Percentiles rank a stretch among this genome's conserved stretches.
Conservation (phyloP, 2,329 filamentous ascomycete genomes). For the Paecilomyces dactylethromorphus region DNA sequence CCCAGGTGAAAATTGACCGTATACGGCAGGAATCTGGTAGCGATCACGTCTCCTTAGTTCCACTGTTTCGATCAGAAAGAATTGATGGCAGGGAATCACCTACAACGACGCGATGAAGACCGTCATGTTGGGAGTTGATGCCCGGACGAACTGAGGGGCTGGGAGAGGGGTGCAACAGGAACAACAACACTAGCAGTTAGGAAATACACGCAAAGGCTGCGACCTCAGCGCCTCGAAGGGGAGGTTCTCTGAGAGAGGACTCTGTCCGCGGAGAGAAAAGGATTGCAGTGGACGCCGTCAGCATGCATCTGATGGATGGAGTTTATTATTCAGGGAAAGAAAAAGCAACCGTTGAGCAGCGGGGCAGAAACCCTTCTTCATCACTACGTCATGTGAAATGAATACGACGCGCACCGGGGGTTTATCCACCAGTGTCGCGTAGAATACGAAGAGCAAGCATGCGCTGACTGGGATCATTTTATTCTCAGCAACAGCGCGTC, state of each 20-base stretch:
- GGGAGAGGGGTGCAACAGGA: not conserved
- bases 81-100: slow-evolving; percentile 22
- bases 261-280: slow-evolving; percentile 1
- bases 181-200: slow-evolving; percentile 2
- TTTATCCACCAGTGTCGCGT: slow-evolving; percentile 8
- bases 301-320: not conserved
- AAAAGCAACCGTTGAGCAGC: not conserved
- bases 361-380: slow-evolving; percentile 10
- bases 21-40: slow-evolving; percentile 79
- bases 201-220: slow-evolving; percentile 1
- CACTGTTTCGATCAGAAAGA: slow-evolving; percentile 15
- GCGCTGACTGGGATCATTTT: not conserved
- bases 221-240: not conserved
- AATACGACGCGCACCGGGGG: not conserved
- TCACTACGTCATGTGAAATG: slow-evolving; percentile 29
- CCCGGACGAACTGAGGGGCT: not conserved
- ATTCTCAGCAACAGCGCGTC: not conserved
- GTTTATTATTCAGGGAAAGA: not conserved
- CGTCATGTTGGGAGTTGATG: slow-evolving; percentile 42
- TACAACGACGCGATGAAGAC: slow-evolving; percentile 56
- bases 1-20: slow-evolving; percentile 76
- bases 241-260: slow-evolving; percentile 5
- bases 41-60: slow-evolving; percentile 14
- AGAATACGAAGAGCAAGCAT: not conserved
- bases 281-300: slow-evolving; percentile 10